These are phyloP conservation scores for Sugiyamaella paludigena DNA, from an alignment of 1,139 yeast species.

Conservation along the genomic window DNA sequence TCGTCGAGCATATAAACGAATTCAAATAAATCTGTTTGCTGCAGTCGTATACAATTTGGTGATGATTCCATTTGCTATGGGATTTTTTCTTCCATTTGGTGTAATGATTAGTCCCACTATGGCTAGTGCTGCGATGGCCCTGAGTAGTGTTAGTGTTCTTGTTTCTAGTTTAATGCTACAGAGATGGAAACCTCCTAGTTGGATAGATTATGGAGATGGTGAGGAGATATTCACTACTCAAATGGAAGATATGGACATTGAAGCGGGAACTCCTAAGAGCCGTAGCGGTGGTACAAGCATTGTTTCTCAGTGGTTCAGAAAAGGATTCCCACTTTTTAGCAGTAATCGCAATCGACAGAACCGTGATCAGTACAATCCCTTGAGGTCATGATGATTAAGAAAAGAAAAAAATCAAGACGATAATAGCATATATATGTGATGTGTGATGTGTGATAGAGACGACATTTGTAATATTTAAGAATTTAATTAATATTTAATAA, in stretches of 20 bases:
- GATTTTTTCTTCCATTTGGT: constrained; percentile 75
- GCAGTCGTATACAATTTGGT: constrained; percentile 79
- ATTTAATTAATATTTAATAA: no score
- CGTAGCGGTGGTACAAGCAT: no score
- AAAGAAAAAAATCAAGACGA: no score
- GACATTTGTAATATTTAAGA: no score
- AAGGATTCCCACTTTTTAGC: no score
- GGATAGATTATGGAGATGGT: constrained; percentile 12
- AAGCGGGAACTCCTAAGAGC: neutral
- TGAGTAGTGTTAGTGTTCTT: constrained; percentile 87
- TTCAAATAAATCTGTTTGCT: constrained; percentile 80
- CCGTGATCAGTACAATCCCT: no score
- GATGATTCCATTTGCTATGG: constrained; percentile 98
- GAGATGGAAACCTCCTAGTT: constrained; percentile 40
- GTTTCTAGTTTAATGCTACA: constrained; percentile 66
- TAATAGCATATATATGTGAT: no score
- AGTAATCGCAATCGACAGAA: no score
- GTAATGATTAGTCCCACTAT: constrained; percentile 87
- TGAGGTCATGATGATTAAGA: no score
- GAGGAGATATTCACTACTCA: neutral
- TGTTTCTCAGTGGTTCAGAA: no score
- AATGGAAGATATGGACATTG: constrained; percentile 10
- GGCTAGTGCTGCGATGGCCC: constrained; percentile 85
- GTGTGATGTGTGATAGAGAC: no score
- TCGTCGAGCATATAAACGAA: constrained; percentile 63